Evolutionary conservation across 1,284 basidiomycete genomes (phyloP), one percentile per base, ranked within the genome.

Genomic region (Puccinia horiana): DNA sequence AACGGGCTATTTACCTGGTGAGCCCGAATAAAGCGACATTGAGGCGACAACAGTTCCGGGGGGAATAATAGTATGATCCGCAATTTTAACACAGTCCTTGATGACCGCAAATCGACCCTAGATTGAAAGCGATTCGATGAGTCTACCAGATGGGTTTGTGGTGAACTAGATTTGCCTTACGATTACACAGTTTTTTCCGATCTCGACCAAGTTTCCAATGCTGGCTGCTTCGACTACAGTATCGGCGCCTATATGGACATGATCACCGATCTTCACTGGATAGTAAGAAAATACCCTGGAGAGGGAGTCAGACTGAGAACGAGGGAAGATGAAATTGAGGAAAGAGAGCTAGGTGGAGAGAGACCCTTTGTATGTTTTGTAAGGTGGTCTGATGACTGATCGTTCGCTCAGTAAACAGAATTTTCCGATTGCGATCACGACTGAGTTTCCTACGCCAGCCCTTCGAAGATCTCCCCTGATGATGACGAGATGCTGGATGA

Each of bases 71-170:
- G 94, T 93, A 83, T 93, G 92, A 86, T 96, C 95, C 83, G 91
- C 92, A 83, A 94, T 92, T 83, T 91, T 92, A 3, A 93, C 94
- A 85, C 95, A 95, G 86, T 99, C 96, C 86, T 98, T 98, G 88
- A 99, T 95, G 84, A 98, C 95, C 0, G 92, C 92, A 85, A 98
- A 98, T 86, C 97, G 95, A 40, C 97, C 96, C 96, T 97, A 85
- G 20, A 65, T 65, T 18, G 20, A 20, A 11, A 32, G 40, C 18
- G 14, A 23, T 61, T 47, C 18, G 37, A 42, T 65, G 63, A 75
- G 29, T 65, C 6, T 6, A 20, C 12, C 35, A 32, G 20, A 65
- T 32, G 65, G 5, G 12, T 42, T 16, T n/a, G 11, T 23, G 44
- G 35, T n/a, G 40, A 37, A 26, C 29, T 58, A 35, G 18, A 20